Evolutionary conservation across 768 basidiomycete genomes (phyloP), one percentile per base, ranked within the genome.

Genomic region (Xerocomus brunneocitrinus): DNA sequence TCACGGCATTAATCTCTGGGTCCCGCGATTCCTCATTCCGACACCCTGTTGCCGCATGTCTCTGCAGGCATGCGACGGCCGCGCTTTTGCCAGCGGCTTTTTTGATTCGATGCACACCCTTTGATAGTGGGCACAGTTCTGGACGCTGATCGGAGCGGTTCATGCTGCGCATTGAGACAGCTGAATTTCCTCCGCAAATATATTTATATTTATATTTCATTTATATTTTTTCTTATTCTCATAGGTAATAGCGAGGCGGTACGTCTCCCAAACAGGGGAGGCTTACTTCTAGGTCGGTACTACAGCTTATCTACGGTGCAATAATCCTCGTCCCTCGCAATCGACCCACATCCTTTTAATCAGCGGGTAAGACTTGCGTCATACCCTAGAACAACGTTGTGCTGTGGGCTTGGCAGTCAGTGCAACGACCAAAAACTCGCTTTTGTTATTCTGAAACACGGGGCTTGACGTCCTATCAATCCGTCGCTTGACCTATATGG

Each of bases 31-130:
- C 32, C 12, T 60, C 61, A 61, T 44, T 56, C 42, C 42, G 49
- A 53, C 30, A 53, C 55, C 57, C 64, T 61, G 56, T 55, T 58
- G 52, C 62, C 57, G 62, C 63, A 40, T 65, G 64, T 53, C 50
- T 35, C 2, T 8, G 24, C 25, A 42, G 47, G 35, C 62, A 58
- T 51, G 63, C 62, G 50, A 56, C 43, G 43, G 58, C 61, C 63
- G 53, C 24, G 55, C 52, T 35, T 41, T 40, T 49, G 40, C 32
- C 45, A 56, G 47, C 8, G 55, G 24, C 51, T 55, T 36, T 49
- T 38, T 43, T 44, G 19, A 36, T 43, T 45, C 27, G 34, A 42
- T 45, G 38, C 25, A 12, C 44, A 46, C 50, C 40, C 22, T 34
- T 27, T 38, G 24, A 10, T 19, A 36, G 10, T 46, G 22, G 41